Evolutionary conservation across 805 yeast species (phyloP), one percentile per base, ranked within the genome.

Genomic region (Candida maesae): DNA sequence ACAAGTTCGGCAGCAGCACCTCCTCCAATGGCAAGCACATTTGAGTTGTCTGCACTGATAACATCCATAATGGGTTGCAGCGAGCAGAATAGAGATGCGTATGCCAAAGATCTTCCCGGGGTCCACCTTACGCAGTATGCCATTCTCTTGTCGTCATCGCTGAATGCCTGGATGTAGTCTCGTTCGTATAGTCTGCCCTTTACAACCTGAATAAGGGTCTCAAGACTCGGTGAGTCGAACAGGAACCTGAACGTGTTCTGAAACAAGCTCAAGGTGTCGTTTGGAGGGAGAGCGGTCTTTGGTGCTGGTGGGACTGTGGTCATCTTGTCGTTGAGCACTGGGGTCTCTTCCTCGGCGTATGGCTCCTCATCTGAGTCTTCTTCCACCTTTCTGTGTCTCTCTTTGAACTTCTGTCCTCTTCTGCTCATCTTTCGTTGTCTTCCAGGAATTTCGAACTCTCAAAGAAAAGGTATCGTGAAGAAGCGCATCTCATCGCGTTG

Each of bases 81-180:
- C 12, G 74, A 65, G 1, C 78, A 67, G 50, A 87, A 80, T 17
- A 88, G 67, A 2, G 88, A 76, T 2, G 83, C 61, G 57, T 88
- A 88, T 1, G 87, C 79, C 34, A 86, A 66, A 0, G 95, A 81
- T 41, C 96, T 66, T 0, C 93, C 77, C 0, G 96, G 90, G 0
- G 93, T 74, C 96, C 96, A 88, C 50, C 96, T 66, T 16, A 81
- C 75, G 15, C 81, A 84, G 54, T 88, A 88, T 0, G 95, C 95
- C 47, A 73, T 74, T 38, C 95, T 68, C 50, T 83, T 80, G 34
- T 67, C 71, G 38, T 74, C 79, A 37, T 66, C 63, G 41, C 75
- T 75, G 58, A 89, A 88, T 1, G 96, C 96, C 10, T 67, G 64
- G 5, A 70, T 42, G 56, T 86, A 88, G 45, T 87, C 79, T 50